Evolutionary conservation across 257 asterid genomes (phyloP), one percentile per base, ranked within the genome.

Genomic region (Gynochthodes officinalis): DNA sequence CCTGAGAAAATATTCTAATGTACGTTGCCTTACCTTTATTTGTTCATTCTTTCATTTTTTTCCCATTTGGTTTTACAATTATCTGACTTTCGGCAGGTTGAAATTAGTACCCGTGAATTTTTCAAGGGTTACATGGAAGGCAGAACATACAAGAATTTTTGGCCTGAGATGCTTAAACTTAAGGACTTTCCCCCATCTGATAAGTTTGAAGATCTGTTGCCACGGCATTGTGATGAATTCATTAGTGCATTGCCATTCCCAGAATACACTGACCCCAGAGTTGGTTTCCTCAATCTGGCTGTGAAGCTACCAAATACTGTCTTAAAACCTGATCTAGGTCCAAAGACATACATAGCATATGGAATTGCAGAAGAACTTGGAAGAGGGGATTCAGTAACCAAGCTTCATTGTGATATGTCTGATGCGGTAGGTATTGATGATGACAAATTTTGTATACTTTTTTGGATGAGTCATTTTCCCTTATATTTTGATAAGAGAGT

Each of bases 121-220:
- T 91, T 94, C 75, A 83, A 81, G 79, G 99, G 99, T 50, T 94
- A 94, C 73, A 76, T 48, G 0, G 89, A 86, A 52, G 99, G 99
- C 73, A 85, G 97, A 76, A 80, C 63, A 63, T 94, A 94, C 55
- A 73, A 27, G 44, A 89, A 91, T 73, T 84, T 79, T 73, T 94
- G 97, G 97, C 99, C 99, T 2, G 97, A 88, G 86, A 94, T 94
- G 99, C 96, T 94, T 75, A 94, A 94, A 83, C 97, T 94, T 58
- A 91, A 88, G 86, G 99, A 94, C 78, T 94, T 91, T 92, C 99
- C 99, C 7, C 99, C 99, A 27, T 89, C 95, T 44, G 93, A 91
- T 75, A 91, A 87, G 76, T 94, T 94, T 69, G 97, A 94, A 76
- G 84, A 94, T 69, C 70, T 91, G 70, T 81, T 94, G 81, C 97